phyloP scores from a whole-genome alignment of 768 basidiomycete genomes.

The Daedalea quercina region DNA sequence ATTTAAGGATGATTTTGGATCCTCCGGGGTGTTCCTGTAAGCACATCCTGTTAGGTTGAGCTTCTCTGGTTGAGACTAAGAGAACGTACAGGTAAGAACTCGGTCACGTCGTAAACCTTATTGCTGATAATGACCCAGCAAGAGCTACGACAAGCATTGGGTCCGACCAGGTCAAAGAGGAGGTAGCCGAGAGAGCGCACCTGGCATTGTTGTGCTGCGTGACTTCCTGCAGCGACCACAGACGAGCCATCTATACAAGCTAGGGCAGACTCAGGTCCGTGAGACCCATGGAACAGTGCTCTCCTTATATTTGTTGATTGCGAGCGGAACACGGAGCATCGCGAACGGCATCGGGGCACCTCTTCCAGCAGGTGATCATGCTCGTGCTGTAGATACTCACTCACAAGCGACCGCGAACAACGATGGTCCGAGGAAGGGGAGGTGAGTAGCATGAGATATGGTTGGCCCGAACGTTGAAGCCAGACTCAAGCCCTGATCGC shows the following conservation, averaged over 20 bases:
- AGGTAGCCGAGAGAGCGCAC: slow-evolving; percentile 27
- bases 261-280: background rate
- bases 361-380: slow-evolving; percentile 5
- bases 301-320: background rate
- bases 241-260: slow-evolving; percentile 16
- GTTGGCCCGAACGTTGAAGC: too few species aligned
- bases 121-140: slow-evolving; percentile 83
- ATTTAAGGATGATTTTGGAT: slow-evolving; percentile 72
- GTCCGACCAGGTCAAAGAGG: background rate
- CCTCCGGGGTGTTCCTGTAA: slow-evolving; percentile 76
- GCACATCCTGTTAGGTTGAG: background rate
- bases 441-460: too few species aligned
- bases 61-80: background rate
- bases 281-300: background rate
- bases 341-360: slow-evolving; percentile 2
- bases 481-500: too few species aligned
- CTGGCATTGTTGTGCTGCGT: slow-evolving; percentile 47
- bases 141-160: slow-evolving; percentile 36
- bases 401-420: too few species aligned
- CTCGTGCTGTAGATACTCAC: background rate
- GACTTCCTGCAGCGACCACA: slow-evolving; percentile 50
- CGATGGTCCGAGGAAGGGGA: too few species aligned
- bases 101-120: slow-evolving; percentile 82
- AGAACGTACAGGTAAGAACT: slow-evolving; percentile 54
- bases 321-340: background rate